These are phyloP conservation scores for Corylus heterophylla DNA, from an alignment of 306 rosid genomes.

Conservation along the genomic window DNA sequence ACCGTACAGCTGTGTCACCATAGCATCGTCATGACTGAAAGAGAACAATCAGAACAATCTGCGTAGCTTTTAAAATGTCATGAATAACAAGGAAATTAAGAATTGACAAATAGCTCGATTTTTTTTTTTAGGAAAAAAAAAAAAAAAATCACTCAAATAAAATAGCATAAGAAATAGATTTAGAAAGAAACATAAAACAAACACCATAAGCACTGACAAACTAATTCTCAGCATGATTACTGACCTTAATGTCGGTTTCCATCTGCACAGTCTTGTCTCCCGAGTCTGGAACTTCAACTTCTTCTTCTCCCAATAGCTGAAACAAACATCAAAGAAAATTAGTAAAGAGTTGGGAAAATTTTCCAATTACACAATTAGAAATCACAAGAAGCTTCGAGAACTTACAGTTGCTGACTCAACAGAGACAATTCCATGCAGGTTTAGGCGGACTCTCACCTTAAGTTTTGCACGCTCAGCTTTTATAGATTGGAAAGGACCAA, in stretches of 20 bases:
- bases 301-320: conserved; percentile 91
- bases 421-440: conserved; percentile 76
- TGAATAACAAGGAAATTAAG: not conserved
- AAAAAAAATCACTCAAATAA: not conserved
- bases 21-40: not conserved
- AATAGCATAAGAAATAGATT: not conserved
- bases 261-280: conserved; percentile 81
- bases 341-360: not conserved
- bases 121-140: not conserved
- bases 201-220: not conserved
- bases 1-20: not conserved
- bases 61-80: not conserved
- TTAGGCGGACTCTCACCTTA: conserved; percentile 78
- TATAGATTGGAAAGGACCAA: conserved; percentile 78
- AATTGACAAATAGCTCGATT: not conserved
- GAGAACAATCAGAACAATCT: not conserved
- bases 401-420: conserved; percentile 81
- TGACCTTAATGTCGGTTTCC: conserved; percentile 86
- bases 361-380: not conserved
- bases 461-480: conserved; percentile 62
- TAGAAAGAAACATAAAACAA: too few species aligned
- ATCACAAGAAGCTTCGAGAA: conserved; percentile 12
- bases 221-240: not conserved
- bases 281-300: conserved; percentile 57
- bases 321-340: conserved; percentile 17